These are phyloP conservation scores for Durusdinium trenchii DNA, from an alignment of 73 alveolate species.

Conservation along the genomic window DNA sequence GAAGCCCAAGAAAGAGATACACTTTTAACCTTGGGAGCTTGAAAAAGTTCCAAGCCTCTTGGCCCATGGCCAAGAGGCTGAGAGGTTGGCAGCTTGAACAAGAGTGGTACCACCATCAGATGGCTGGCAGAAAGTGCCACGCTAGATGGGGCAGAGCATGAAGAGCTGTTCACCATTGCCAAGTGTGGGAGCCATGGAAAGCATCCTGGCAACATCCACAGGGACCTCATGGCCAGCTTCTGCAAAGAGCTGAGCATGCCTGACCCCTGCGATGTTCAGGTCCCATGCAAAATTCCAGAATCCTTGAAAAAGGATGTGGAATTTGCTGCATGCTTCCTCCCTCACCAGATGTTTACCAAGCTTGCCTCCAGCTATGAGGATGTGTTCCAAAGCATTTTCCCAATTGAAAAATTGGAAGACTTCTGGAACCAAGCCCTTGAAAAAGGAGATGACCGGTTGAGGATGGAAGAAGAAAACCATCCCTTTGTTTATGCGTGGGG, in stretches of 20 bases:
- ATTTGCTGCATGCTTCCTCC: neutral
- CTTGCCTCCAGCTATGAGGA: neutral
- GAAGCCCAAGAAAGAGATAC: too few species aligned
- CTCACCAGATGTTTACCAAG: neutral
- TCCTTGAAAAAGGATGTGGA: neutral
- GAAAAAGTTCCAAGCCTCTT: too few species aligned
- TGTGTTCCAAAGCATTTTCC: neutral
- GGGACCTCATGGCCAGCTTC: neutral
- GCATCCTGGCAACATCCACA: too few species aligned
- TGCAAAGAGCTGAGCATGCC: neutral
- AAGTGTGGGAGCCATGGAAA: too few species aligned
- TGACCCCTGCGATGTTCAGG: neutral
- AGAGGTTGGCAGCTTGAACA: too few species aligned
- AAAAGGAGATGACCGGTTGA: neutral
- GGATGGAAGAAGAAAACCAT: neutral
- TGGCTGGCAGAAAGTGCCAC: too few species aligned
- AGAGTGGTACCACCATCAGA: too few species aligned
- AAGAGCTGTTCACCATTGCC: too few species aligned
- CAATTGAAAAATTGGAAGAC: neutral
- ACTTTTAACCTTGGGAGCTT: too few species aligned
- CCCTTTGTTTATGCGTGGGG: constrained; percentile 6
- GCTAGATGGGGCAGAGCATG: too few species aligned
- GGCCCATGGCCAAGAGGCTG: too few species aligned
- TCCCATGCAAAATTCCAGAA: neutral
- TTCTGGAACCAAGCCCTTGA: neutral